Conservation (phyloP, 345 rosid genomes). For the Salix udensis region DNA sequence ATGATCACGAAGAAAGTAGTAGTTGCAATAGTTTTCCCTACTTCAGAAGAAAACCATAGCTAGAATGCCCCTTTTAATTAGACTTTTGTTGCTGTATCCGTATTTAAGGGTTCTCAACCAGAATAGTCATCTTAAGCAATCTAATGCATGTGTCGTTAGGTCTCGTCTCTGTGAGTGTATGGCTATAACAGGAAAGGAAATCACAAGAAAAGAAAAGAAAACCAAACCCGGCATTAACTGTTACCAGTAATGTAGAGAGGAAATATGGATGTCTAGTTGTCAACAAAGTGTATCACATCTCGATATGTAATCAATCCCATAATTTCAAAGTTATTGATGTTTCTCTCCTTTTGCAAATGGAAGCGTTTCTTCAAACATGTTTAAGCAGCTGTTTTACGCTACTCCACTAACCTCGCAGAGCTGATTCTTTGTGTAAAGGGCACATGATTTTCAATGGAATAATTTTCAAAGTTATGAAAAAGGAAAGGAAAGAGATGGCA, state of each 20-base stretch:
- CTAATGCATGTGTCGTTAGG: slow-evolving; percentile 24
- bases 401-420: slow-evolving; percentile 17
- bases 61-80: slow-evolving; percentile 4
- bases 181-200: slow-evolving; percentile 22
- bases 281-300: background rate
- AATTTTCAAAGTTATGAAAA: slow-evolving; percentile 8
- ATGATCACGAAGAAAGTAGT: slow-evolving; percentile 65
- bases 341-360: background rate
- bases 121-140: slow-evolving; percentile 30
- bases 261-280: slow-evolving; percentile 10
- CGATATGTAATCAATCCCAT: slow-evolving; percentile 16
- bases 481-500: slow-evolving; percentile 2
- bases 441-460: slow-evolving; percentile 20
- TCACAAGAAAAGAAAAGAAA: background rate
- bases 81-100: background rate
- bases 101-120: slow-evolving; percentile 19
- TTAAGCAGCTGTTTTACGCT: background rate
- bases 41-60: slow-evolving; percentile 58
- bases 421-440: slow-evolving; percentile 17
- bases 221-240: slow-evolving; percentile 20
- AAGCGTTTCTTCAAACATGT: background rate
- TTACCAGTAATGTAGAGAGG: slow-evolving; percentile 18
- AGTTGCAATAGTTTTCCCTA: slow-evolving; percentile 65
- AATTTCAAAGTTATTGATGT: slow-evolving; percentile 8
- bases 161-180: slow-evolving; percentile 16